These are phyloP conservation scores for Crucihimalaya himalaica DNA, from an alignment of 345 rosid genomes.

Conservation along the genomic window DNA sequence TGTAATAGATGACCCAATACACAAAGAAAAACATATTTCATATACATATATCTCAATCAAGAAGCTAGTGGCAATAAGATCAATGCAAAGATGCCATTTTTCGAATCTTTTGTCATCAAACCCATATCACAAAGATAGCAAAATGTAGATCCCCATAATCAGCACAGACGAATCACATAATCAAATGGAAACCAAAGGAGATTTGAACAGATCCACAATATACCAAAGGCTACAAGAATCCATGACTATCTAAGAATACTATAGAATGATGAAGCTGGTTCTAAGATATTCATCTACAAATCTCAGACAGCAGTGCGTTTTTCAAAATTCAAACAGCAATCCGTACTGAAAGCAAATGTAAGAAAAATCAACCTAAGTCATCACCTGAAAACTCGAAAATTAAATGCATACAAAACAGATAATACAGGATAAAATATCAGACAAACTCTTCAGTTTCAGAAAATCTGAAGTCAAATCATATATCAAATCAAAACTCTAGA, in stretches of 20 bases:
- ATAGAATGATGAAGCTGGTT: neutral
- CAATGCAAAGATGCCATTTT: slow-evolving; percentile 7
- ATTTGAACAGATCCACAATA: slow-evolving; percentile 7
- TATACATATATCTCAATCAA: neutral
- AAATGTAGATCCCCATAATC: neutral
- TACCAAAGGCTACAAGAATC: neutral
- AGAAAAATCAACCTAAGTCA: neutral
- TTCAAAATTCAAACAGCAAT: neutral
- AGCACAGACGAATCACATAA: neutral
- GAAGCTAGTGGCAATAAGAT: neutral
- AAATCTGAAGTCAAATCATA: slow-evolving; percentile 8
- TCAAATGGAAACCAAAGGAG: slow-evolving; percentile 10
- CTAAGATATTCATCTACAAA: neutral
- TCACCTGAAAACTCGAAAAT: slow-evolving; percentile 20
- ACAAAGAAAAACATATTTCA: slow-evolving; percentile 13
- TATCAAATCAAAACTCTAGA: slow-evolving; percentile 12
- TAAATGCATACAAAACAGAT: slow-evolving; percentile 24
- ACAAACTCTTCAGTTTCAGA: neutral
- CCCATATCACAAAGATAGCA: slow-evolving; percentile 1
- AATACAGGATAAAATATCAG: neutral
- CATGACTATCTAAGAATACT: neutral
- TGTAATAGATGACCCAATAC: slow-evolving; percentile 35
- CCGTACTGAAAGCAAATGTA: slow-evolving; percentile 9
- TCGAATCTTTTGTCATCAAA: neutral
- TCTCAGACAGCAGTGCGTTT: neutral